Conservation (phyloP, 1,284 basidiomycete species). For the Cryptococcus deneoformans region DNA sequence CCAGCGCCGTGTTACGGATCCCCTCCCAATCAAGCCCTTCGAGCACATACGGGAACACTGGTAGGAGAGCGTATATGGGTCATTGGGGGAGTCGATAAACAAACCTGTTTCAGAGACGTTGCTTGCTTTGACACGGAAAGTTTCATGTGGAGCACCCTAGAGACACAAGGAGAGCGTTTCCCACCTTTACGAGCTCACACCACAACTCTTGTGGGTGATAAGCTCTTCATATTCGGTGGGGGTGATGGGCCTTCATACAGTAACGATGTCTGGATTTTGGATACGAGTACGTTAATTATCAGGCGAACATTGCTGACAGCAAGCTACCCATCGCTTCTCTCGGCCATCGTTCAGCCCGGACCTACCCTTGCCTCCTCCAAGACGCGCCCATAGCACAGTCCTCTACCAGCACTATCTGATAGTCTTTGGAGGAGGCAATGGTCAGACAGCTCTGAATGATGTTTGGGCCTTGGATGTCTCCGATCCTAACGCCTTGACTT, state of each 20-base stretch:
- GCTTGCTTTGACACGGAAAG: conserved; percentile 88
- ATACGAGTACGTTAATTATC: conserved; percentile 56
- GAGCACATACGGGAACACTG: conserved; percentile 80
- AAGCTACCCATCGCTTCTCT: conserved; percentile 62
- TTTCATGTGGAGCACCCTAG: conserved; percentile 80
- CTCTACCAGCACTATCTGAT: conserved; percentile 70
- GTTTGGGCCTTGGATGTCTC: conserved; percentile 75
- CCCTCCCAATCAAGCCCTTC: conserved; percentile 68
- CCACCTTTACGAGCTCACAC: conserved; percentile 85
- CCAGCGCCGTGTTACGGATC: conserved; percentile 73
- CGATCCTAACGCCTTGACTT: conserved; percentile 42
- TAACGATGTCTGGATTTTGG: conserved; percentile 71
- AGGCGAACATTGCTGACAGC: not conserved
- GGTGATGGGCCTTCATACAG: conserved; percentile 66
- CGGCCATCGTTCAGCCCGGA: conserved; percentile 41
- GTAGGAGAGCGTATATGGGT: conserved; percentile 80
- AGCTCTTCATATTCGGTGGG: conserved; percentile 80
- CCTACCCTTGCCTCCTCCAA: conserved; percentile 58
- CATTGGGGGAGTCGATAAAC: conserved; percentile 84
- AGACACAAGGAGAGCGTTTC: conserved; percentile 68
- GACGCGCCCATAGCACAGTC: conserved; percentile 84
- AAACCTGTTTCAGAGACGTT: conserved; percentile 66
- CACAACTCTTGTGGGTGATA: conserved; percentile 73
- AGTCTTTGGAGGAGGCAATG: conserved; percentile 90
- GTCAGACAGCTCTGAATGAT: conserved; percentile 81